Evolutionary conservation across 2,329 filamentous ascomycete genomes (phyloP).

Genomic region (Fusarium fujikuroi): DNA sequence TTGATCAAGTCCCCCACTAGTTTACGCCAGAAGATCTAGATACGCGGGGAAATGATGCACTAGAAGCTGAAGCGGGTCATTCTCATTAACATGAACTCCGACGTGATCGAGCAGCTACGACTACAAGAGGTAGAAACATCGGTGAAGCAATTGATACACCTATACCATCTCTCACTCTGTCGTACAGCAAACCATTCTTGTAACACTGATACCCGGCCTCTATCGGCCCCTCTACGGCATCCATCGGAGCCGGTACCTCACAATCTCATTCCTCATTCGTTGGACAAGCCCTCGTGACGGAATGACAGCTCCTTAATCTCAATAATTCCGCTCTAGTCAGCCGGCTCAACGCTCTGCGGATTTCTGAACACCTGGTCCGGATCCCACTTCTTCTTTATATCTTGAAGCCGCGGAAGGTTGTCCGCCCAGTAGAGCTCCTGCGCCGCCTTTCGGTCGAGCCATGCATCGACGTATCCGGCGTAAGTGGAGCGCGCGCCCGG

Average conservation of each 20-base stretch:
- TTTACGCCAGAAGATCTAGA: conserved; percentile 19
- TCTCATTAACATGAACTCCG: not conserved
- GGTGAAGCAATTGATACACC: not conserved
- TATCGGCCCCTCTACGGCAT: conserved; percentile 26
- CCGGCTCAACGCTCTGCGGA: conserved; percentile 48
- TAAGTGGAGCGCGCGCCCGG: conserved; percentile 62
- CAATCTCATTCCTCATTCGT: conserved; percentile 1
- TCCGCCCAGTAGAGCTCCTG: conserved; percentile 52
- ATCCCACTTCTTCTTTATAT: conserved; percentile 51
- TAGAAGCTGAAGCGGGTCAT: conserved; percentile 25
- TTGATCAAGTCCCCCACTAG: conserved; percentile 13
- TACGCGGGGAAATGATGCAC: conserved; percentile 23
- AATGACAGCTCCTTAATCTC: not conserved
- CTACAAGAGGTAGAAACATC: not conserved
- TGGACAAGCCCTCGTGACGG: not conserved
- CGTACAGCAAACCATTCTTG: not conserved
- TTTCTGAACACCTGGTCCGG: conserved; percentile 54
- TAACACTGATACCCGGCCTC: conserved; percentile 11
- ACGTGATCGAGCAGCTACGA: not conserved
- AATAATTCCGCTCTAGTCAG: conserved; percentile 51
- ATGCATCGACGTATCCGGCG: conserved; percentile 70
- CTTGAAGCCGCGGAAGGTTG: conserved; percentile 48
- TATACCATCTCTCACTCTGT: not conserved
- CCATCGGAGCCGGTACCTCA: conserved; percentile 15
- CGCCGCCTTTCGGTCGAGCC: conserved; percentile 52